Evolutionary conservation across 768 basidiomycete genomes (phyloP).

Genomic region (Boletus speciosus): DNA sequence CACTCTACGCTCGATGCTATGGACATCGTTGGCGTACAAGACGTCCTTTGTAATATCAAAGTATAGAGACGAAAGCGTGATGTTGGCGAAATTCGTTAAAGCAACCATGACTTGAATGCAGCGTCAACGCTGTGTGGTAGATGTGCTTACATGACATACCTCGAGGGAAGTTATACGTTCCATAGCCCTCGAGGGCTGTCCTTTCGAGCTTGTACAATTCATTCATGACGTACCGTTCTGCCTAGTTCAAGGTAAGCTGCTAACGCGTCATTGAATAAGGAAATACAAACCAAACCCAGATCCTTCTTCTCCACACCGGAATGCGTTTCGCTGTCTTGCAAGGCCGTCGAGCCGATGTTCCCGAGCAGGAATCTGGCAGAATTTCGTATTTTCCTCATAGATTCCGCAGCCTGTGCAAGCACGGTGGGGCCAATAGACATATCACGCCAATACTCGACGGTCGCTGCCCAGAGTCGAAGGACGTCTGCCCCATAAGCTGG

Average conservation of each 20-base stretch:
- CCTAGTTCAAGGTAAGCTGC: slow-evolving; percentile 40
- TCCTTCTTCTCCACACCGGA: slow-evolving; percentile 32
- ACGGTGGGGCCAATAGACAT: slow-evolving; percentile 80
- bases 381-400: slow-evolving; percentile 80
- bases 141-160: slow-evolving; percentile 41
- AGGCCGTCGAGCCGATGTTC: slow-evolving; percentile 48
- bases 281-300: slow-evolving; percentile 59
- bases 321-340: not conserved
- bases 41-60: slow-evolving; percentile 90
- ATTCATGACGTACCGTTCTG: slow-evolving; percentile 84
- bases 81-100: slow-evolving; percentile 74
- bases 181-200: slow-evolving; percentile 64
- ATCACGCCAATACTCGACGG: slow-evolving; percentile 86
- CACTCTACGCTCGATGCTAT: slow-evolving; percentile 54
- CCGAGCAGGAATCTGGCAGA: slow-evolving; percentile 84
- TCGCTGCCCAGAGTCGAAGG: slow-evolving; percentile 87
- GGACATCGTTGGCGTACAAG: slow-evolving; percentile 66
- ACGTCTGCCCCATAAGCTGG: slow-evolving; percentile 85
- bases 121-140: not conserved
- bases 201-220: slow-evolving; percentile 73
- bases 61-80: slow-evolving; percentile 85
- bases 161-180: slow-evolving; percentile 74
- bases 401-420: slow-evolving; percentile 71
- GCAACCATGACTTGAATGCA: slow-evolving; percentile 58
- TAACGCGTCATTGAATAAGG: not conserved